Conservation (phyloP, 306 rosid species). For the Dalbergia cochinchinensis region DNA sequence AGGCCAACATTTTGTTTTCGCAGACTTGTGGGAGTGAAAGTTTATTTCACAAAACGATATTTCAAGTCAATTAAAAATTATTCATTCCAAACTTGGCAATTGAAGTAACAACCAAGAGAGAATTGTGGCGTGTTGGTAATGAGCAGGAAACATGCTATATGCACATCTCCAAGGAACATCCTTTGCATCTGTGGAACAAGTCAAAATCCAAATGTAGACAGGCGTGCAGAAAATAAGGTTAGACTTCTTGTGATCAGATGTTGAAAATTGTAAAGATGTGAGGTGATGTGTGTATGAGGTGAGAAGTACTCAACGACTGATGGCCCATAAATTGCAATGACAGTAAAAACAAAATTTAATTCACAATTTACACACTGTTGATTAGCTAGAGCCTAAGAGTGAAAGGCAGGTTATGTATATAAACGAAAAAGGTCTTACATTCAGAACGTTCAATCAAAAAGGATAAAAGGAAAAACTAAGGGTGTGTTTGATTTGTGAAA, state of each 20-base stretch:
- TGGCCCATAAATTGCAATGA: slow-evolving; percentile 1
- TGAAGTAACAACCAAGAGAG: slow-evolving; percentile 14
- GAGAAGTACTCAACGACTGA: background rate
- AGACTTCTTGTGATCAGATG: background rate
- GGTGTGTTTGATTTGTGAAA: too few species aligned
- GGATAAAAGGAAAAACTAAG: slow-evolving; percentile 2
- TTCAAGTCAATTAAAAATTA: slow-evolving; percentile 37
- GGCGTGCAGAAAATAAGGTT: background rate
- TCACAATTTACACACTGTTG: background rate
- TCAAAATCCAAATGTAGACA: background rate
- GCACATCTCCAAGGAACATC: background rate
- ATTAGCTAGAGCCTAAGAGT: background rate
- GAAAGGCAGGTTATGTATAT: background rate
- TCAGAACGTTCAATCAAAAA: slow-evolving; percentile 9
- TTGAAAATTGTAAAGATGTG: background rate
- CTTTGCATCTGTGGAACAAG: background rate
- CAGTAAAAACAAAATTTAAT: slow-evolving; percentile 12
- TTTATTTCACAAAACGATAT: background rate
- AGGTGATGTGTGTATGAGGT: background rate
- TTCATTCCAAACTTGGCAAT: slow-evolving; percentile 29
- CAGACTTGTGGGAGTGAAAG: background rate
- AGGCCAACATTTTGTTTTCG: background rate
- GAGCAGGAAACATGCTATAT: background rate
- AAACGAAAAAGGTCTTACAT: background rate
- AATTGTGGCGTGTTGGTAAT: slow-evolving; percentile 25